These are phyloP conservation scores for Salix viminalis DNA, from an alignment of 345 rosid species.

Conservation along the genomic window DNA sequence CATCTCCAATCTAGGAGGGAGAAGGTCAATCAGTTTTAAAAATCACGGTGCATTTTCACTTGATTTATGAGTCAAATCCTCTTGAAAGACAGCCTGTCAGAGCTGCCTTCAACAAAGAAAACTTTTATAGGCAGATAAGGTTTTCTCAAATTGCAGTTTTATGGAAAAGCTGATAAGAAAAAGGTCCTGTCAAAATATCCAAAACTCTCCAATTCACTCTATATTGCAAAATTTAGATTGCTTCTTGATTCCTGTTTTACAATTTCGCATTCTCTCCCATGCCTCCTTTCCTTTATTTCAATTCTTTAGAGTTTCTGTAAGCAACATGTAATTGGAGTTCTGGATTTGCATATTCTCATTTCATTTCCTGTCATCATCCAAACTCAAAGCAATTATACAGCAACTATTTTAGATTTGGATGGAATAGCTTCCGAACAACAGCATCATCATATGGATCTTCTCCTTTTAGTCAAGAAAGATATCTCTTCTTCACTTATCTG, in stretches of 20 bases:
- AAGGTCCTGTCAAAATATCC: not conserved
- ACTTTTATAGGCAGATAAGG: not conserved
- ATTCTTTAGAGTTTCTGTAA: too few species aligned
- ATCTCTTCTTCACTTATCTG: constrained; percentile 95
- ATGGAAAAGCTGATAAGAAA: not conserved
- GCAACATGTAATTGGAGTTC: not conserved
- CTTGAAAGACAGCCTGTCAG: not conserved
- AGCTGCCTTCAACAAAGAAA: not conserved
- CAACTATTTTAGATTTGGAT: constrained; percentile 50
- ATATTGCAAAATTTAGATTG: not conserved
- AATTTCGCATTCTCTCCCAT: not conserved
- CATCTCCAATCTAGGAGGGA: not conserved
- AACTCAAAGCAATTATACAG: not conserved
- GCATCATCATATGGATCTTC: constrained; percentile 89
- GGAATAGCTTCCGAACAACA: constrained; percentile 68
- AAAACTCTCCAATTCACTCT: not conserved
- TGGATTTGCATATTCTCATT: not conserved
- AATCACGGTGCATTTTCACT: not conserved
- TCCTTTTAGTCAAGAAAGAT: constrained; percentile 69
- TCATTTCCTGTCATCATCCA: not conserved
- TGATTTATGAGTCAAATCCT: not conserved
- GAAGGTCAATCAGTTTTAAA: not conserved
- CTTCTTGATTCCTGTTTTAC: not conserved
- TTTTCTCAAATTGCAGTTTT: not conserved
- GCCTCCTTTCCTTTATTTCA: not conserved